These are phyloP conservation scores for Pleurotus sapidus DNA, from an alignment of 768 basidiomycete species.

Conservation along the genomic window DNA sequence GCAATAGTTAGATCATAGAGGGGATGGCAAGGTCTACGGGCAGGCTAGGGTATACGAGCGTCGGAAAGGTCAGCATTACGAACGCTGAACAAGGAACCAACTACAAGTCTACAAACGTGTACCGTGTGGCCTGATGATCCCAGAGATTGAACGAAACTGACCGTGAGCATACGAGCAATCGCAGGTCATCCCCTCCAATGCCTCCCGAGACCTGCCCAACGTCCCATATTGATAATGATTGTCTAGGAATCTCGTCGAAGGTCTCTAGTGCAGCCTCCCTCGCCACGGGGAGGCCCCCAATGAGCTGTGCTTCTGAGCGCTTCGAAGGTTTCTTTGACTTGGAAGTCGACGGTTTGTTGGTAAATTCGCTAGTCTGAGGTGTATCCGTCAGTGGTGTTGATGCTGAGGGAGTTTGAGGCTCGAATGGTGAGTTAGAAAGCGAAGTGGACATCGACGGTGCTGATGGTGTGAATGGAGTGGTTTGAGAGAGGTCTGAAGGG, in stretches of 20 bases:
- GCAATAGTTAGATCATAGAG: constrained; percentile 16
- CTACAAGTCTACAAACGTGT: background rate
- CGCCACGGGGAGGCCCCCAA: constrained; percentile 77
- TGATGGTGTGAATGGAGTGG: constrained; percentile 10
- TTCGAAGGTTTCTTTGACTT: constrained; percentile 33
- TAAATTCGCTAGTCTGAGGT: background rate
- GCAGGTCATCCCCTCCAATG: constrained; percentile 92
- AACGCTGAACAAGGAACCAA: background rate
- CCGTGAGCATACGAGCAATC: constrained; percentile 85
- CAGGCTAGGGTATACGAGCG: constrained; percentile 6
- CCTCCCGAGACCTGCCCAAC: constrained; percentile 84
- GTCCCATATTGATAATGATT: constrained; percentile 89
- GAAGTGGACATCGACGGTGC: constrained; percentile 30
- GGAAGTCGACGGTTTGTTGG: constrained; percentile 13
- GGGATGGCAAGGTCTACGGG: constrained; percentile 20
- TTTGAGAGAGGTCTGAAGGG: background rate
- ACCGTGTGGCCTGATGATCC: background rate
- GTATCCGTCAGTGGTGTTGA: constrained; percentile 31
- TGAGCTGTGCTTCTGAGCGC: constrained; percentile 56
- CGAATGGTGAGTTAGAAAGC: constrained; percentile 27
- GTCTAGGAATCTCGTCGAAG: constrained; percentile 66
- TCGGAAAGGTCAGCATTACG: background rate
- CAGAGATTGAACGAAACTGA: constrained; percentile 42
- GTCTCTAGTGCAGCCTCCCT: constrained; percentile 67
- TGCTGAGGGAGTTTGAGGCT: constrained; percentile 39